Conservation (phyloP, 208 protist genomes). For the Leptomonas pyrrhocoris region DNA sequence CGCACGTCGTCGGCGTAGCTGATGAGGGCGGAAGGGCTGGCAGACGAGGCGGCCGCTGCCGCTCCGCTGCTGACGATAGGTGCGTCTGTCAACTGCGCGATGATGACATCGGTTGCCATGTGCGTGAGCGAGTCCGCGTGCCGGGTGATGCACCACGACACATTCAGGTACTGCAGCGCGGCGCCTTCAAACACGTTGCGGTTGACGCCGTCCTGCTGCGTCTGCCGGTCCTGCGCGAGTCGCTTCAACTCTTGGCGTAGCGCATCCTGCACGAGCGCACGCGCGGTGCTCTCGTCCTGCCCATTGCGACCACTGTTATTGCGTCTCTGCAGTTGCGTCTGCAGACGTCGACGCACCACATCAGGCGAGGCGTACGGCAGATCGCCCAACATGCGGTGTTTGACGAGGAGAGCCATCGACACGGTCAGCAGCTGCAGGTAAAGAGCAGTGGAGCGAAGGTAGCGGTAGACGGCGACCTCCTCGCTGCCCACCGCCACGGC, state of each 20-base stretch:
- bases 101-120: constrained; percentile 42
- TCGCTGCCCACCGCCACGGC: constrained; percentile 1
- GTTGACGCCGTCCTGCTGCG: constrained; percentile 48
- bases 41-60: neutral
- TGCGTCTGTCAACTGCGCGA: constrained; percentile 16
- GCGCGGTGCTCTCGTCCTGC: neutral
- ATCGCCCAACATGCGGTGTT: constrained; percentile 45
- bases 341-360: constrained; percentile 19
- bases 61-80: neutral
- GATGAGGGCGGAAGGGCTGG: constrained; percentile 25
- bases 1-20: constrained; percentile 67
- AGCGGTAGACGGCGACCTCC: constrained; percentile 60
- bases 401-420: constrained; percentile 37
- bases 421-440: constrained; percentile 70
- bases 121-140: constrained; percentile 75
- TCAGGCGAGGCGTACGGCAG: constrained; percentile 14
- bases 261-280: neutral
- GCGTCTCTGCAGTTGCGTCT: constrained; percentile 16
- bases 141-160: constrained; percentile 40
- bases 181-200: constrained; percentile 60
- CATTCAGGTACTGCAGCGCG: constrained; percentile 77
- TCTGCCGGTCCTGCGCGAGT: constrained; percentile 41
- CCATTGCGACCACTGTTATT: neutral
- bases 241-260: constrained; percentile 14
- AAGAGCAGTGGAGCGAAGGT: constrained; percentile 56